Base-by-base conservation (phyloP, 768 basidiomycete genomes). In the Termitomyces sp. region DNA sequence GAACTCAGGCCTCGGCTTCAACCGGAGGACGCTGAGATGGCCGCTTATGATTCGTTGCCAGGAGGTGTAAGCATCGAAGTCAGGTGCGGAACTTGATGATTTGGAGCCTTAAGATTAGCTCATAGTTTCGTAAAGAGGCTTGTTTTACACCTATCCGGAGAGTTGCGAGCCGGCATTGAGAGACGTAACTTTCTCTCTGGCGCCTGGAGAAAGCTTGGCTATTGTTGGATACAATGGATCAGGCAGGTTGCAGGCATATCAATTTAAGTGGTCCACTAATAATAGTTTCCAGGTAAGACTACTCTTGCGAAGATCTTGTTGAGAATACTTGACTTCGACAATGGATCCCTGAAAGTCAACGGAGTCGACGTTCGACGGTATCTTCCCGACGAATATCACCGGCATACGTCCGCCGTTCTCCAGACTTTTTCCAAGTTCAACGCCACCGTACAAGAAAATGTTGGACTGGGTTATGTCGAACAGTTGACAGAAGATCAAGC, bases 171-270 rank as follows among this genome's bases (percentile, higher is more conserved):
- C 90, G 36, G 85, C 88, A 35, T 70, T 95, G 47, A 78, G 74
- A 61, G 77, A 90, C 65, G 78, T 94, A 64, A 88, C 75, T 64
- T 83, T 95, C 60, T 78, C 76, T 26, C 75, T 95, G 45, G 74
- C 82, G 56, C 75, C 90, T 16, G 93, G 93, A 13, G 88, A 92
- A 73, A 86, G 79, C 40, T 79, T 94, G 50, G 93, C 93, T 13
- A 86, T 95, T 59, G 92, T 94, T 22, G 92, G 89, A 20, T 87
- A 83, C 70, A 91, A 92, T 69, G 89, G 90, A 61, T 92, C 89
- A 62, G 90, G 90, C 81, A 69, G 69, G 77, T 69, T 20, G 36
- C 20, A 20, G 12, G n/a, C 52, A 12, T 54, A 20, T 35, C 26
- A 30, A 14, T 40, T 6, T 18, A 14, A 36, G 9, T 26, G 36